These are phyloP conservation scores for Lasiodiplodia citricola DNA, from an alignment of 2,329 filamentous ascomycete genomes.

Conservation along the genomic window DNA sequence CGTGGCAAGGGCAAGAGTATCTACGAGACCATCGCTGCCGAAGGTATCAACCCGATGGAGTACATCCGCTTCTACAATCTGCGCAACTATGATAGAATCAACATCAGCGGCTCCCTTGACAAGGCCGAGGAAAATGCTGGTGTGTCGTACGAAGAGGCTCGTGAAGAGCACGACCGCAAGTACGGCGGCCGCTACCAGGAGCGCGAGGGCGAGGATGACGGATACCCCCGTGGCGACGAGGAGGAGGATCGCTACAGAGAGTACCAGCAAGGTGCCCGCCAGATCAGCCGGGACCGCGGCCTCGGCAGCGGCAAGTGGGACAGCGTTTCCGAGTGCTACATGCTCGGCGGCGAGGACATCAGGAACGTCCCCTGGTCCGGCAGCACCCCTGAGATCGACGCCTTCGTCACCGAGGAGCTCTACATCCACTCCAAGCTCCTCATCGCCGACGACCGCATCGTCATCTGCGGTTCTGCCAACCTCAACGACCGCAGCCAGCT, in stretches of 20 bases:
- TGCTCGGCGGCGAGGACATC: slow-evolving; percentile 76
- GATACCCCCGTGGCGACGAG: slow-evolving; percentile 33
- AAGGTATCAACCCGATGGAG: slow-evolving; percentile 70
- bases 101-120: slow-evolving; percentile 67
- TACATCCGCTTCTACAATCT: slow-evolving; percentile 89
- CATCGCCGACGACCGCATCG: slow-evolving; percentile 81
- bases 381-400: slow-evolving; percentile 62
- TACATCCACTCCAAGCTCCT: slow-evolving; percentile 73
- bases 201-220: slow-evolving; percentile 38
- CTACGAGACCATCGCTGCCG: slow-evolving; percentile 69
- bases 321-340: slow-evolving; percentile 79
- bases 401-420: slow-evolving; percentile 67
- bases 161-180: slow-evolving; percentile 66
- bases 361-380: slow-evolving; percentile 66
- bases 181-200: slow-evolving; percentile 48
- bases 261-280: slow-evolving; percentile 73
- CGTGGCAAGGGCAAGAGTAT: slow-evolving; percentile 74
- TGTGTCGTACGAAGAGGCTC: slow-evolving; percentile 70
- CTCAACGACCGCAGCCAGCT: slow-evolving; percentile 77
- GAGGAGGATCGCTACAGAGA: slow-evolving; percentile 61
- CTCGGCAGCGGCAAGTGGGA: slow-evolving; percentile 68
- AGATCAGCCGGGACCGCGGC: slow-evolving; percentile 54
- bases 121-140: slow-evolving; percentile 67
- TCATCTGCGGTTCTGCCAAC: slow-evolving; percentile 80
- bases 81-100: slow-evolving; percentile 83